Conservation (phyloP, 129 eudicot genomes). For the Scalesia atractyloides region DNA sequence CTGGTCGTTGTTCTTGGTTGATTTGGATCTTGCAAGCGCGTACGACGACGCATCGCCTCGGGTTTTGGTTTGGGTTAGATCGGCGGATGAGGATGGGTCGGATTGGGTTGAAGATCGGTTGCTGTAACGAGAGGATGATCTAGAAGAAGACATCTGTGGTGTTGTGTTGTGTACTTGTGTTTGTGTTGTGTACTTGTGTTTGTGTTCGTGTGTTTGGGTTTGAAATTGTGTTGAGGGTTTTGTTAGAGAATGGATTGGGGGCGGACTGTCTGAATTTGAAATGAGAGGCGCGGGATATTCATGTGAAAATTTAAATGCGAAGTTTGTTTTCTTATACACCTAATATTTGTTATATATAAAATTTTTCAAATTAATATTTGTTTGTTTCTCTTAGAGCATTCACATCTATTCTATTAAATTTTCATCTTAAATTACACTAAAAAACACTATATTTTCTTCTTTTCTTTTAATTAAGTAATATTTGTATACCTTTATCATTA, state of each 20-base stretch:
- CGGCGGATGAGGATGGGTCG: constrained; percentile 66
- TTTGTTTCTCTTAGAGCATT: too few relatives aligned
- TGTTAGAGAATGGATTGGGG: neutral
- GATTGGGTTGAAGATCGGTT: constrained; percentile 62
- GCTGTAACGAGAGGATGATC: constrained; percentile 56
- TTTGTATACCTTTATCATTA: too few relatives aligned
- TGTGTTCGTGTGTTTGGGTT: neutral
- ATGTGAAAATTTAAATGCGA: too few relatives aligned
- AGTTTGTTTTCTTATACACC: too few relatives aligned
- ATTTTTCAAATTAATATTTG: too few relatives aligned
- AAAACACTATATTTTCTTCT: too few relatives aligned
- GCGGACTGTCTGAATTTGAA: constrained; percentile 8
- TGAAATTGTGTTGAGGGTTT: neutral
- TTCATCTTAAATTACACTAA: too few relatives aligned
- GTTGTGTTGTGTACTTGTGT: too few relatives aligned
- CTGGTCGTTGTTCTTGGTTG: constrained; percentile 34
- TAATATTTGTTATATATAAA: too few relatives aligned
- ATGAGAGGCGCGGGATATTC: neutral
- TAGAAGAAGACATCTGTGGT: constrained; percentile 29
- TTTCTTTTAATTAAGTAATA: too few relatives aligned
- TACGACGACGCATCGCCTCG: neutral
- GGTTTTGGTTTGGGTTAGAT: constrained; percentile 26
- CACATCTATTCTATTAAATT: too few relatives aligned
- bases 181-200: too few relatives aligned
- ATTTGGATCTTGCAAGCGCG: constrained; percentile 38